Conservation (phyloP, 2,329 filamentous ascomycete genomes). For the Penicillium janthinellum region DNA sequence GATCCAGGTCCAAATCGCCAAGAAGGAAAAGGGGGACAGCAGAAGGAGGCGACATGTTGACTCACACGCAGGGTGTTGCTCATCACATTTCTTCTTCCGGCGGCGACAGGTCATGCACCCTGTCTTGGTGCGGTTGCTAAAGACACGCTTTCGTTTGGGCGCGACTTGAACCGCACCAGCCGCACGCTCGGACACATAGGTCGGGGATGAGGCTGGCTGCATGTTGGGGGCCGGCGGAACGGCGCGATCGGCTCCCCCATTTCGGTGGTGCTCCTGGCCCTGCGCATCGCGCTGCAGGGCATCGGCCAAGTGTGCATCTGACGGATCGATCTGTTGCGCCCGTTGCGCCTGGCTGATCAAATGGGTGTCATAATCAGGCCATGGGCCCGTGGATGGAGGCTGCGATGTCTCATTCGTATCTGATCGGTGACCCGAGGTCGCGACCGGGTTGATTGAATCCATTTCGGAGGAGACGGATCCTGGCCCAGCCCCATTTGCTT, state of each 20-base stretch:
- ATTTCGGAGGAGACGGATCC: slow-evolving; percentile 23
- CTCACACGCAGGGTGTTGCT: slow-evolving; percentile 89
- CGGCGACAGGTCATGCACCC: slow-evolving; percentile 89
- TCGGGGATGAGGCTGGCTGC: slow-evolving; percentile 37
- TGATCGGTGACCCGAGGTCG: slow-evolving; percentile 25
- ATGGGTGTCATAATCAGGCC: slow-evolving; percentile 46
- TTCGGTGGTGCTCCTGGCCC: slow-evolving; percentile 39
- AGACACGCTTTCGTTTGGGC: slow-evolving; percentile 57
- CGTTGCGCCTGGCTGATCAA: slow-evolving; percentile 51
- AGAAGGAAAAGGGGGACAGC: slow-evolving; percentile 6
- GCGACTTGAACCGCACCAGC: slow-evolving; percentile 42
- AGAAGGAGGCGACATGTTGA: slow-evolving; percentile 17
- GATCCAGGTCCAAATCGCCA: not conserved
- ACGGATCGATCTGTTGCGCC: slow-evolving; percentile 47
- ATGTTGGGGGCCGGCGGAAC: slow-evolving; percentile 37
- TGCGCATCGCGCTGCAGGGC: slow-evolving; percentile 55
- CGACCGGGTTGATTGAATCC: slow-evolving; percentile 21
- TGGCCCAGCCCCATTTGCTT: slow-evolving; percentile 21
- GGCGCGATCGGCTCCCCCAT: slow-evolving; percentile 37
- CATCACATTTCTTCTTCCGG: slow-evolving; percentile 98
- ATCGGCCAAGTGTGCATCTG: slow-evolving; percentile 55
- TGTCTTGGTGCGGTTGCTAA: slow-evolving; percentile 94
- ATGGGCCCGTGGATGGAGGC: slow-evolving; percentile 33
- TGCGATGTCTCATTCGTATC: slow-evolving; percentile 36
- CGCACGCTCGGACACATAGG: slow-evolving; percentile 37